Base-by-base conservation (phyloP, 192 early-diverging fungal species). In the Coemansia brasiliensis region DNA sequence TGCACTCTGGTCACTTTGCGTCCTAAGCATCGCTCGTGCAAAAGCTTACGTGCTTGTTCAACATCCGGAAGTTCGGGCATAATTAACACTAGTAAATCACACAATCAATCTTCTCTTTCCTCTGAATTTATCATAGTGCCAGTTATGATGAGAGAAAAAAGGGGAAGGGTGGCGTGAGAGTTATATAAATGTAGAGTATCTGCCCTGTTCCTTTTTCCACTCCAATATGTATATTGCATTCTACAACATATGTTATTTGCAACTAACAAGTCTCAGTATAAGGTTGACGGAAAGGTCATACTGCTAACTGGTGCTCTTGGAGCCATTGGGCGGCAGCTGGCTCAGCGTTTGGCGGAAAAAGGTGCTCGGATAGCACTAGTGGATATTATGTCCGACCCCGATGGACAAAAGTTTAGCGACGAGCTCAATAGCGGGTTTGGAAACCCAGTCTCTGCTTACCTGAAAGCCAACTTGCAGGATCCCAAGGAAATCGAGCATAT, bases 61-160 rank as follows among this genome's bases (percentile, higher is more conserved):
- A 90, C 89, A 52, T 90, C 84, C 11, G 83, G 85, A 25, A 88
- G 81, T 59, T 90, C 88, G 2, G 88, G 87, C 88, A 90, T 88
- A 15, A 44, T 24, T 17, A 51, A 18, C 27, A 29, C 27, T 29
- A 6, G 3, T 29, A 29, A 29, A 29, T 29, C 27, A 29, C 27
- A 6, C 27, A 29, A 29, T 29, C 27, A 6, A 6, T n/a, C 27
- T 29, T 29, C 6, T 29, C 6, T 29, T 6, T 29, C 6, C 27
- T 29, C 3, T 29, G 27, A 6, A 29, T 29, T 29, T 29, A 29
- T 29, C 27, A 29, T 4, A 4, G 27, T 29, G 27, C 6, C 3
- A 6, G 3, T 29, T 29, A 29, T 3, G 27, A 29, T 4, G 27
- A 4, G 27, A 6, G 6, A 29, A 29, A 29, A 29, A 29, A 6